Evolutionary conservation across 2,329 filamentous ascomycete genomes (phyloP).

Genomic region (Claviceps pazoutovae): DNA sequence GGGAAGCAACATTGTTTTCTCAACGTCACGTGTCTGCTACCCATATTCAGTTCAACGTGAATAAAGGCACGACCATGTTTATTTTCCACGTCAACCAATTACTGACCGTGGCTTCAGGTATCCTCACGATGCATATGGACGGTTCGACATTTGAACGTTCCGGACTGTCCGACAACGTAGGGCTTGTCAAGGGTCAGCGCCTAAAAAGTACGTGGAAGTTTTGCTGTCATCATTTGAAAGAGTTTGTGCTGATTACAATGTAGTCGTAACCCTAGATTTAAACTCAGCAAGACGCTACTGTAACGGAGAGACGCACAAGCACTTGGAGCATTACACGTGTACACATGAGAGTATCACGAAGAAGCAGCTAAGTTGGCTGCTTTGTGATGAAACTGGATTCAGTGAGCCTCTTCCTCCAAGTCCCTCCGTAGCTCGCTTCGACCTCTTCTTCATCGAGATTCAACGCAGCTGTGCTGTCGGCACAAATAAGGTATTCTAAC

Average conservation of each 20-base stretch:
- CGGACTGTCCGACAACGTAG: conserved; percentile 61
- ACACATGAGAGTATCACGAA: conserved; percentile 67
- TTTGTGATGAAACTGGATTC: conserved; percentile 42
- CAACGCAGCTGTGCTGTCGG: neutral
- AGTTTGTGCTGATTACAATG: neutral
- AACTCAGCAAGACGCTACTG: conserved; percentile 54
- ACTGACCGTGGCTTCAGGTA: conserved; percentile 30
- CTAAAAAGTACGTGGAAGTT: neutral
- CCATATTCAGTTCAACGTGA: conserved; percentile 59
- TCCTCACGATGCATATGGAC: conserved; percentile 63
- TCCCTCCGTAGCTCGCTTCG: neutral
- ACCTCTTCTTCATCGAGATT: neutral
- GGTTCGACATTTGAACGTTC: conserved; percentile 71
- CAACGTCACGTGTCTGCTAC: conserved; percentile 51
- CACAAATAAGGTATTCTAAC: neutral
- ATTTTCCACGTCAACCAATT: neutral
- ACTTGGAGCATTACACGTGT: conserved; percentile 38
- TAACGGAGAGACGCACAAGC: neutral
- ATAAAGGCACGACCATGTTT: conserved; percentile 39
- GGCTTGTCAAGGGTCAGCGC: conserved; percentile 24
- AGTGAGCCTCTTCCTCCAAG: conserved; percentile 10
- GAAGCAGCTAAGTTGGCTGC: conserved; percentile 60
- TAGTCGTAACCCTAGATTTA: conserved; percentile 68
- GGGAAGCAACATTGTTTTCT: conserved; percentile 72
- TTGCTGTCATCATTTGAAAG: neutral